Percentiles rank a stretch among this genome's conserved stretches.
Evolutionary conservation across 176 grass and related monocot species (phyloP).

Genomic region (Cenchrus americanus): DNA sequence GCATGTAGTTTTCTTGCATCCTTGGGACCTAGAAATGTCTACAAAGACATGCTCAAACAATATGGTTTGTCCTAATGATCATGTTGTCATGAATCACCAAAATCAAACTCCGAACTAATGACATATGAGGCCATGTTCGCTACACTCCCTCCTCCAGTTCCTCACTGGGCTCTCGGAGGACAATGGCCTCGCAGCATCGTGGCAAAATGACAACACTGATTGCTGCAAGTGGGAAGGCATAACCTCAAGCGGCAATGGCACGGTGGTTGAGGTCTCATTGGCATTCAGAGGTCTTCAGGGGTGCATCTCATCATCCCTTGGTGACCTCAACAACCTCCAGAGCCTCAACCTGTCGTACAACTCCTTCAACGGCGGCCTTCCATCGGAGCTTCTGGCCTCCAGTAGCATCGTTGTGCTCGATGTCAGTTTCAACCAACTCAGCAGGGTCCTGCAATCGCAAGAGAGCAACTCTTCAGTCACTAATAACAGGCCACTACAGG

Average conservation of each 20-base stretch:
- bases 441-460: background rate
- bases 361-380: background rate
- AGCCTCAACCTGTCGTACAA: slow-evolving; percentile 38
- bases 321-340: background rate
- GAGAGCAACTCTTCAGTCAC: too few species aligned
- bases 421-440: slow-evolving; percentile 39
- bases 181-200: background rate
- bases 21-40: too few species aligned
- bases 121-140: too few species aligned
- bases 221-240: slow-evolving; percentile 49
- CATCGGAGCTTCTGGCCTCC: background rate
- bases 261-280: background rate
- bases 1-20: too few species aligned
- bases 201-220: slow-evolving; percentile 14
- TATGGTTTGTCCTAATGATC: too few species aligned
- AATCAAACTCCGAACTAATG: too few species aligned
- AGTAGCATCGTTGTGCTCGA: background rate
- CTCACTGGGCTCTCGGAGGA: background rate
- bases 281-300: slow-evolving; percentile 11
- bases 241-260: background rate
- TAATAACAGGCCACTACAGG: background rate
- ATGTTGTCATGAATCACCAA: too few species aligned
- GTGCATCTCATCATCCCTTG: slow-evolving; percentile 22
- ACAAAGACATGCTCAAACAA: too few species aligned
- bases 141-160: slow-evolving; percentile 42